Conservation (phyloP, 192 early-diverging fungal species). For the Podochytrium sp. region DNA sequence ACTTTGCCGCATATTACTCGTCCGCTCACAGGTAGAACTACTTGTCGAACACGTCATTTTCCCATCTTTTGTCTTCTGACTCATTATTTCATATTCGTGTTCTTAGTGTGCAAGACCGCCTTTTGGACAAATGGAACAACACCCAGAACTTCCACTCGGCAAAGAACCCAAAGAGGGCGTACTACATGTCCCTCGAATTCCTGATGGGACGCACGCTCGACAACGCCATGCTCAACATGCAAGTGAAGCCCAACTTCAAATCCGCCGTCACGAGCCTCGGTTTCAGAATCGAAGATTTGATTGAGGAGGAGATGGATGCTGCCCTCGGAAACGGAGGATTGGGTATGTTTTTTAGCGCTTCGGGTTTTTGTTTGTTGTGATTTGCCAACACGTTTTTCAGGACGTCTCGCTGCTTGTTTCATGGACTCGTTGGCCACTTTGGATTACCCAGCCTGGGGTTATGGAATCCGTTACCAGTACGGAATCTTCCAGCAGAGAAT, state of each 20-base stretch:
- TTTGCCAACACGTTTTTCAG: slow-evolving; percentile 2
- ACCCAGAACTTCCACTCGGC: slow-evolving; percentile 87
- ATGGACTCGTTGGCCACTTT: slow-evolving; percentile 94
- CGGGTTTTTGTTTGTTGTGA: no score
- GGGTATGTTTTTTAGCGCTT: slow-evolving; percentile 48
- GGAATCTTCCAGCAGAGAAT: slow-evolving; percentile 99
- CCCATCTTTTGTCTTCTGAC: no score
- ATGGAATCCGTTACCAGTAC: slow-evolving; percentile 96
- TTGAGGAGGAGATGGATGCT: slow-evolving; percentile 94
- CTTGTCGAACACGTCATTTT: no score
- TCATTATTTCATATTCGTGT: no score
- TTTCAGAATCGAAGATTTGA: slow-evolving; percentile 89
- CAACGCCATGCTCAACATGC: slow-evolving; percentile 90
- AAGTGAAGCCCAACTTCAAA: slow-evolving; percentile 77
- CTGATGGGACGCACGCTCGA: slow-evolving; percentile 95
- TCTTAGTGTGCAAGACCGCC: slow-evolving; percentile 89
- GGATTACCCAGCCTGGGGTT: slow-evolving; percentile 82
- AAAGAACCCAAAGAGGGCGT: slow-evolving; percentile 89
- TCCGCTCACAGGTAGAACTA: slow-evolving; percentile 86
- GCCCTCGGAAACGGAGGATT: slow-evolving; percentile 98
- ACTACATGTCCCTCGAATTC: slow-evolving; percentile 98
- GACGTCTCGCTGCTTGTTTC: slow-evolving; percentile 94
- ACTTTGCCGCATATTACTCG: slow-evolving; percentile 90
- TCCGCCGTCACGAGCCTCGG: slow-evolving; percentile 76
- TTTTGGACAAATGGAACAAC: slow-evolving; percentile 92